Percentiles rank a stretch among this genome's conserved stretches.
phyloP scores from a whole-genome alignment of 2,329 filamentous ascomycete genomes.

The Penicillium sp. region DNA sequence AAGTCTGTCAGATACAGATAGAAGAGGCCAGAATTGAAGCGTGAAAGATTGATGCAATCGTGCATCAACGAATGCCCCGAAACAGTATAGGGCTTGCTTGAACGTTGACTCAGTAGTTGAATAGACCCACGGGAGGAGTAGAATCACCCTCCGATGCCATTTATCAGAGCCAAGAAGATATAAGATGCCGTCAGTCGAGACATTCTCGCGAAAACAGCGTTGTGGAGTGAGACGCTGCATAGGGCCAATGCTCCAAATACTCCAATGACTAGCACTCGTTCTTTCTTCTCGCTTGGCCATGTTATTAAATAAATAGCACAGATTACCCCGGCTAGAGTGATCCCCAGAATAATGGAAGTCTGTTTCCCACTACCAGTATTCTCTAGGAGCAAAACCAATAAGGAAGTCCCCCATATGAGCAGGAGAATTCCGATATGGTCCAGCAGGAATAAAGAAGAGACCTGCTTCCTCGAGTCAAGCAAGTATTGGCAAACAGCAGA shows the following conservation, averaged over 20 bases:
- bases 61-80: not conserved
- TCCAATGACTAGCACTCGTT: not conserved
- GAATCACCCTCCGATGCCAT: not conserved
- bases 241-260: not conserved
- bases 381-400: not conserved
- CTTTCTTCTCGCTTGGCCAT: not conserved
- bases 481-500: not conserved
- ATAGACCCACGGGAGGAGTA: not conserved
- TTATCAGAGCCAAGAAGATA: not conserved
- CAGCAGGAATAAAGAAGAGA: not conserved
- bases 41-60: not conserved
- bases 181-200: not conserved
- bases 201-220: not conserved
- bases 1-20: not conserved
- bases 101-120: not conserved
- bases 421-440: not conserved
- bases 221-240: conserved; percentile 1
- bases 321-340: not conserved
- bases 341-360: not conserved
- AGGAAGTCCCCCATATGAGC: not conserved
- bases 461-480: not conserved
- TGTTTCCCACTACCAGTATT: not conserved
- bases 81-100: not conserved
- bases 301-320: not conserved
- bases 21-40: not conserved